These are phyloP conservation scores for Paspalum notatum DNA, from an alignment of 176 grass and related monocot species.

Conservation along the genomic window DNA sequence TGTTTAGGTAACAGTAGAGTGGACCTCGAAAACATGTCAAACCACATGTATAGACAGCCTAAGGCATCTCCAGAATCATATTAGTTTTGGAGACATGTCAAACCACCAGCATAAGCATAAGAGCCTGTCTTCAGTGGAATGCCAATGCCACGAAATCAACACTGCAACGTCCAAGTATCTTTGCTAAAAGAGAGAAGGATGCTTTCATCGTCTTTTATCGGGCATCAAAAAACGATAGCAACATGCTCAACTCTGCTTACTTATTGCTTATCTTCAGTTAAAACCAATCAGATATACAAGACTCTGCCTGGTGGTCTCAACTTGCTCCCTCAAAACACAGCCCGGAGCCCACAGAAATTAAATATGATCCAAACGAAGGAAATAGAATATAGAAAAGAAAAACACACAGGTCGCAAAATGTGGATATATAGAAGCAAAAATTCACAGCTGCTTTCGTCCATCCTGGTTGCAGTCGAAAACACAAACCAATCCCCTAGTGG, in stretches of 20 bases:
- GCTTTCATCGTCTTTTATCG: not conserved
- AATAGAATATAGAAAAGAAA: not conserved
- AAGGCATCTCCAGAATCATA: no score
- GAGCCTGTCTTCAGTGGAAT: no score
- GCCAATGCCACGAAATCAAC: no score
- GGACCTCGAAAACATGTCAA: no score
- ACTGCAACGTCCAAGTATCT: no score
- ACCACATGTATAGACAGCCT: no score
- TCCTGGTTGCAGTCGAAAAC: constrained; percentile 8
- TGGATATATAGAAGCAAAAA: not conserved
- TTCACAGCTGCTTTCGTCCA: not conserved
- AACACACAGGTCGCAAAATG: not conserved
- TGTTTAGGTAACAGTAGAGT: no score
- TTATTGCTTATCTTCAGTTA: not conserved
- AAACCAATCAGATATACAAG: constrained; percentile 10
- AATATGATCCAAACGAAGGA: not conserved
- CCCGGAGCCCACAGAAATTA: not conserved
- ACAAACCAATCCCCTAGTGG: constrained; percentile 40
- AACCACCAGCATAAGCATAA: no score
- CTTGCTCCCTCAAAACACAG: not conserved
- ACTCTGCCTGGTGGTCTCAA: not conserved
- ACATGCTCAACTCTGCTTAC: not conserved
- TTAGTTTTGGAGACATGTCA: no score
- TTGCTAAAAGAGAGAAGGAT: not conserved
- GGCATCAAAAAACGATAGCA: not conserved